Evolutionary conservation across 306 rosid genomes (phyloP).

Genomic region (Pueraria montana): DNA sequence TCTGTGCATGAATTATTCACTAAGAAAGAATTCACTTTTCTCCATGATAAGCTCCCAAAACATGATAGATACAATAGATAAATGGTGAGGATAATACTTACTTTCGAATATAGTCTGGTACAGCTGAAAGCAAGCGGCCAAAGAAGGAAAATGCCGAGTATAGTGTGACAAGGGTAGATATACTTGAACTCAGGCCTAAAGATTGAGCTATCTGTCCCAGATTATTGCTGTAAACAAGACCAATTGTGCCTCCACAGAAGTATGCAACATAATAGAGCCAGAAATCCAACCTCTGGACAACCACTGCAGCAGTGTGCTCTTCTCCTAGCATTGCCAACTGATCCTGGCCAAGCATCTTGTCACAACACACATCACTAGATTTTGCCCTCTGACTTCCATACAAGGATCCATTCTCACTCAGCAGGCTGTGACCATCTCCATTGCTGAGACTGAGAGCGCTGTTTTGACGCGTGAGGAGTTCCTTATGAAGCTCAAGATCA

Average conservation of each 20-base stretch:
- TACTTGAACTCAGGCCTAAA: constrained; percentile 65
- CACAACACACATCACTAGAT: constrained; percentile 56
- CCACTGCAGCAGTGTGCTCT: constrained; percentile 72
- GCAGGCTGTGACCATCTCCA: constrained; percentile 45
- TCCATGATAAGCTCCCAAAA: neutral
- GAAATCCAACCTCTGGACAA: constrained; percentile 77
- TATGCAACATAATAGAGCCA: constrained; percentile 91
- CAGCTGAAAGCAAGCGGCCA: constrained; percentile 96
- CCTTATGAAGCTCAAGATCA: constrained; percentile 95
- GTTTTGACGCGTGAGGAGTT: constrained; percentile 64
- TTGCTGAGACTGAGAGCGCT: constrained; percentile 48
- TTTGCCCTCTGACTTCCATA: constrained; percentile 38
- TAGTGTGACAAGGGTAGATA: constrained; percentile 75
- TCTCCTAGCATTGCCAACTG: constrained; percentile 84
- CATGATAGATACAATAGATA: neutral
- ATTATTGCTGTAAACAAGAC: constrained; percentile 95
- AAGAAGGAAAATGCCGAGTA: constrained; percentile 95
- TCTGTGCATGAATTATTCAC: too few species aligned
- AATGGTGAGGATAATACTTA: constrained; percentile 47
- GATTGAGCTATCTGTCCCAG: constrained; percentile 97
- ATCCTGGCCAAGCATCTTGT: constrained; percentile 56
- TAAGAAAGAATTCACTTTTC: too few species aligned
- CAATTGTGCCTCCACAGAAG: constrained; percentile 96
- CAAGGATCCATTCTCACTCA: constrained; percentile 44
- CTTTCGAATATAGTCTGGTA: constrained; percentile 86